Percentiles rank a stretch among this genome's conserved stretches.
Conservation (phyloP, 2,329 filamentous ascomycete genomes). For the Aspergillus calidoustus region DNA sequence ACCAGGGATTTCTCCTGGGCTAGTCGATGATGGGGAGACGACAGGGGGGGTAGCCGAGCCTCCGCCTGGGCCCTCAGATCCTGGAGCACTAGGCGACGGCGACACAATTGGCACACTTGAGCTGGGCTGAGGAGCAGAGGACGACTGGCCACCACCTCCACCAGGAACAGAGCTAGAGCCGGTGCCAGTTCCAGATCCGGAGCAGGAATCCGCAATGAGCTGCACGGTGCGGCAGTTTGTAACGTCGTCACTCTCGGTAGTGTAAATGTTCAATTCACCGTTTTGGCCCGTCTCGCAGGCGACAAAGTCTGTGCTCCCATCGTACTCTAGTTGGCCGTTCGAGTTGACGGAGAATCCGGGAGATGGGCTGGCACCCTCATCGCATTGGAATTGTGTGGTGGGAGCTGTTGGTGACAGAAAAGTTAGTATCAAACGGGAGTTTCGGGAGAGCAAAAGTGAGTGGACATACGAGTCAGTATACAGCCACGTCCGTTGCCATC, state of each 20-base stretch:
- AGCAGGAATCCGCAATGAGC: slow-evolving; percentile 44
- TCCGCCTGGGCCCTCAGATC: not conserved
- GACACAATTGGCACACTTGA: slow-evolving; percentile 14
- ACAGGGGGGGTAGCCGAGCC: not conserved
- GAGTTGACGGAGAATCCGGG: slow-evolving; percentile 62
- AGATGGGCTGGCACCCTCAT: slow-evolving; percentile 56
- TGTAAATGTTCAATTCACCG: slow-evolving; percentile 49
- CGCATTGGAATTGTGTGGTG: slow-evolving; percentile 66
- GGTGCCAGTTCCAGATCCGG: slow-evolving; percentile 27
- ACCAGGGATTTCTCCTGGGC: not conserved
- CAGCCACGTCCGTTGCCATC: slow-evolving; percentile 64
- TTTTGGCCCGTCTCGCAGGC: slow-evolving; percentile 61
- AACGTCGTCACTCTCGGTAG: slow-evolving; percentile 36
- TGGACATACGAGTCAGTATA: slow-evolving; percentile 62
- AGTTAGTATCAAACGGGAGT: slow-evolving; percentile 18
- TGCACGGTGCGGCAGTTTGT: slow-evolving; percentile 40
- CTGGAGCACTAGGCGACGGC: slow-evolving; percentile 11
- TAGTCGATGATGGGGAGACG: not conserved
- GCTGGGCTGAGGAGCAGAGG: slow-evolving; percentile 13
- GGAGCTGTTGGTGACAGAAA: slow-evolving; percentile 45
- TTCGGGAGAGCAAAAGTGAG: not conserved
- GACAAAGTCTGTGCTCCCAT: slow-evolving; percentile 60
- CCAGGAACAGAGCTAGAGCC: slow-evolving; percentile 20
- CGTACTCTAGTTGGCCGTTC: slow-evolving; percentile 57
- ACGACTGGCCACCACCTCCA: slow-evolving; percentile 3